These are phyloP conservation scores for Mortierella sp. DNA, from an alignment of 371 early-diverging fungal genomes.

Conservation along the genomic window DNA sequence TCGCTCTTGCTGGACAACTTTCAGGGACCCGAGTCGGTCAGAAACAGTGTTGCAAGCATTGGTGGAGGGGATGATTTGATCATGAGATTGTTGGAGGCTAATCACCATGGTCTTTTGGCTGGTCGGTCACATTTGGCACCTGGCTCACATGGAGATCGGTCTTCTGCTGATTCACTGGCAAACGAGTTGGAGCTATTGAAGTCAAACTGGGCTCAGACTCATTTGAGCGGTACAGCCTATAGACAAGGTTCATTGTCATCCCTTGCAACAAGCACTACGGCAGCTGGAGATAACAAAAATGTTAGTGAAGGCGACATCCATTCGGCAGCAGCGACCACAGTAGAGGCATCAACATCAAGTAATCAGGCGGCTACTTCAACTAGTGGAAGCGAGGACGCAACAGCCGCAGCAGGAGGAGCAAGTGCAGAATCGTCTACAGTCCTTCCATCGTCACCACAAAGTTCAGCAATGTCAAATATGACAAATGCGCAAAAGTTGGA, in stretches of 20 bases:
- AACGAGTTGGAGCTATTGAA: conserved; percentile 55
- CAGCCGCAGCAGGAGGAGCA: neutral
- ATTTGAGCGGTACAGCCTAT: conserved; percentile 20
- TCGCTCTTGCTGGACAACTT: conserved; percentile 55
- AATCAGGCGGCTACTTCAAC: neutral
- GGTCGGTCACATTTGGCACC: conserved; percentile 33
- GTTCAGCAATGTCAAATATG: conserved; percentile 3
- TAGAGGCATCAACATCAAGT: neutral
- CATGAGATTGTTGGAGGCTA: conserved; percentile 41
- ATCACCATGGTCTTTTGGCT: conserved; percentile 10
- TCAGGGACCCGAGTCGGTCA: conserved; percentile 47
- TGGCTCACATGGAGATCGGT: conserved; percentile 24
- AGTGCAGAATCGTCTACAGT: neutral
- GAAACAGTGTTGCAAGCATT: conserved; percentile 41
- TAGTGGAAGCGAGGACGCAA: neutral
- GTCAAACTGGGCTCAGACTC: conserved; percentile 43
- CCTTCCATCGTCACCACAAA: neutral
- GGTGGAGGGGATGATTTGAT: conserved; percentile 41
- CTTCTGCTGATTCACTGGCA: conserved; percentile 49
- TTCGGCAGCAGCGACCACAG: neutral
- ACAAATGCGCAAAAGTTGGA: conserved; percentile 40
- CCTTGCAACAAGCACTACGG: neutral
- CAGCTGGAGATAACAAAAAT: neutral
- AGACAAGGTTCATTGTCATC: neutral
- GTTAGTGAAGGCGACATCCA: neutral